Conservation (phyloP, 2,329 filamentous ascomycete genomes). For the Teratosphaeria nubilosa region DNA sequence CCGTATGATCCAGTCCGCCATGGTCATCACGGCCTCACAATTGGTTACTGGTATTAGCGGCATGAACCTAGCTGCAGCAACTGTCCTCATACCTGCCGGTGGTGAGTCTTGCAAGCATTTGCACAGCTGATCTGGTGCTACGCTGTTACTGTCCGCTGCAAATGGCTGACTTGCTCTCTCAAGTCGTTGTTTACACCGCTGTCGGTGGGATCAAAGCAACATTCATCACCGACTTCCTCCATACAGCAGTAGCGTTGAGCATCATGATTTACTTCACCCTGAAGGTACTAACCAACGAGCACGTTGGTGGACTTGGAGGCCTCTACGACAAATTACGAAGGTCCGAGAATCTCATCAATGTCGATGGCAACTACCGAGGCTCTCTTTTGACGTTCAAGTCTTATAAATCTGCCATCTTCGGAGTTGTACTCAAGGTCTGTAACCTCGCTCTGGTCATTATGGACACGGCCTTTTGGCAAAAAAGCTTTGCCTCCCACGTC, state of each 20-base stretch:
- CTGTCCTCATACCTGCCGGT: background rate
- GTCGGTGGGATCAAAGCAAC: background rate
- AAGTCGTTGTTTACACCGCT: background rate
- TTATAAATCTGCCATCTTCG: background rate
- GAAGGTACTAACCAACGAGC: background rate
- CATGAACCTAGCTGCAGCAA: background rate
- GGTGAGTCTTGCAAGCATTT: background rate
- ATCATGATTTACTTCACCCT: background rate
- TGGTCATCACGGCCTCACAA: background rate
- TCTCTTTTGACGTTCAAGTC: background rate
- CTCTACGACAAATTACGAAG: background rate
- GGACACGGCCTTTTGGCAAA: background rate
- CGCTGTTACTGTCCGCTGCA: background rate
- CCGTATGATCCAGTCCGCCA: slow-evolving; percentile 3
- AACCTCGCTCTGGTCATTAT: background rate
- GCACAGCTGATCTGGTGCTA: background rate
- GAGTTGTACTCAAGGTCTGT: background rate
- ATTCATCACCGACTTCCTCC: background rate
- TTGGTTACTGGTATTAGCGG: background rate
- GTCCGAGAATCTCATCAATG: background rate
- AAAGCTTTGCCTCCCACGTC: background rate
- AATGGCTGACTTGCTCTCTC: background rate
- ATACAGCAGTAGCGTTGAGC: background rate
- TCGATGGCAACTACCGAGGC: background rate
- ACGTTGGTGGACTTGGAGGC: background rate